These are phyloP conservation scores for Tolypocladium tundrense DNA, from an alignment of 2,329 filamentous ascomycete genomes.

Conservation along the genomic window DNA sequence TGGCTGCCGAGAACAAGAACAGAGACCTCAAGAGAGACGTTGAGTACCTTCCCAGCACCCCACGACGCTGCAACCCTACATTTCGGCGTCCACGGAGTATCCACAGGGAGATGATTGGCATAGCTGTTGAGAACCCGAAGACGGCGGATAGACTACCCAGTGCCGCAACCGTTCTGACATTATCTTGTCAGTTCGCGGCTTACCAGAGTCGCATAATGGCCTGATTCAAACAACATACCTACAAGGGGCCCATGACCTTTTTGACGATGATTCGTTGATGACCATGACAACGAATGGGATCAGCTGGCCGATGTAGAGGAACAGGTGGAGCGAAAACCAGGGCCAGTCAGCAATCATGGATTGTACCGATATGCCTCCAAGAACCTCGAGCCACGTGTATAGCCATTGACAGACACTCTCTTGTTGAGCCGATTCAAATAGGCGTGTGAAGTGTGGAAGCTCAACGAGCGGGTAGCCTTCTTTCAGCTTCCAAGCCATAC, in stretches of 20 bases:
- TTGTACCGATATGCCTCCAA: background rate
- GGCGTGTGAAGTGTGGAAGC: background rate
- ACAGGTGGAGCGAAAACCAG: slow-evolving; percentile 7
- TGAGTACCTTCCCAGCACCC: background rate
- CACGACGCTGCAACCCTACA: background rate
- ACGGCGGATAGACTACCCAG: background rate
- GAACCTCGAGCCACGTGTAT: background rate
- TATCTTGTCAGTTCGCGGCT: background rate
- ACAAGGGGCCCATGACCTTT: background rate
- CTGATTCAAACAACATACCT: background rate
- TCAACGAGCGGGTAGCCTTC: slow-evolving; percentile 3
- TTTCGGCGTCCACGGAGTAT: background rate
- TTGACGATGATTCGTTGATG: background rate
- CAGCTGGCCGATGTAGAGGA: slow-evolving; percentile 7
- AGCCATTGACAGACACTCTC: background rate
- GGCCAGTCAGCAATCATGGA: slow-evolving; percentile 1
- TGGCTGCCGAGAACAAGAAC: slow-evolving; percentile 1
- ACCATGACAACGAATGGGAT: slow-evolving; percentile 1
- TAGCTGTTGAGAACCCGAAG: slow-evolving; percentile 3
- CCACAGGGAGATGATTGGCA: slow-evolving; percentile 2
- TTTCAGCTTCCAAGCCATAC: slow-evolving; percentile 3
- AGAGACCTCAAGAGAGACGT: background rate
- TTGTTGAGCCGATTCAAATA: background rate
- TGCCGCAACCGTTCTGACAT: background rate
- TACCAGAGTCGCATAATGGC: background rate